phyloP scores from a whole-genome alignment of 2,329 filamentous ascomycete genomes.

The Pseudocercospora crystallina region DNA sequence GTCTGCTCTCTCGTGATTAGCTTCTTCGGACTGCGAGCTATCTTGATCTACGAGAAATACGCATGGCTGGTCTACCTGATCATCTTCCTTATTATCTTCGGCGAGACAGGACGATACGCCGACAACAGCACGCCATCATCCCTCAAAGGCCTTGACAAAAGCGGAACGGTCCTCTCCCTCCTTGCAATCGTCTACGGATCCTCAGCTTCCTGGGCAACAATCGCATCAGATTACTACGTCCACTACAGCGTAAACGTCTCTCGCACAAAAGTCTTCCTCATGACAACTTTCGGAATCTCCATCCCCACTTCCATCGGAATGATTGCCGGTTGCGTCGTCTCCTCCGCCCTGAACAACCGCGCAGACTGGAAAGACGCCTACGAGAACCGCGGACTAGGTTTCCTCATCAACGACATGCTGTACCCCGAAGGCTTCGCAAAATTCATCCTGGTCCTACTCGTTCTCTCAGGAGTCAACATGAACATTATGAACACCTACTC shows the following conservation, averaged over 20 bases:
- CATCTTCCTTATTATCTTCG: constrained; percentile 50
- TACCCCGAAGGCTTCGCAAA: constrained; percentile 51
- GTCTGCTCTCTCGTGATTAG: constrained; percentile 39
- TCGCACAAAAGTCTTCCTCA: constrained; percentile 42
- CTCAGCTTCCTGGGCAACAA: constrained; percentile 42
- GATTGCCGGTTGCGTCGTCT: constrained; percentile 43
- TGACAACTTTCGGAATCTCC: constrained; percentile 44
- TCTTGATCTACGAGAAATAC: constrained; percentile 51
- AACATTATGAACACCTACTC: constrained; percentile 45
- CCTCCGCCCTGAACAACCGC: constrained; percentile 40
- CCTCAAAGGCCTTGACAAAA: constrained; percentile 31
- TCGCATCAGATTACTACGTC: constrained; percentile 46
- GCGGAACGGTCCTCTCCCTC: constrained; percentile 31
- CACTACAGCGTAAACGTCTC: constrained; percentile 42
- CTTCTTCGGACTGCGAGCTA: constrained; percentile 44
- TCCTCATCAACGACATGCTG: constrained; percentile 47
- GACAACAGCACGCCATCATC: constrained; percentile 36
- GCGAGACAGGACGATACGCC: constrained; percentile 46
- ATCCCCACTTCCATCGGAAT: constrained; percentile 47
- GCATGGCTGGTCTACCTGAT: constrained; percentile 51
- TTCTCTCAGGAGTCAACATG: constrained; percentile 40
- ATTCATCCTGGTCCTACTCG: constrained; percentile 45
- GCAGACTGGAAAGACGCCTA: constrained; percentile 43
- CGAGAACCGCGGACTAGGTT: constrained; percentile 47
- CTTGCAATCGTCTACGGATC: constrained; percentile 41